A percentile compares a stretch with the other conserved stretches of the same genome.
Evolutionary conservation across 352 stramenopile genomes (phyloP).

Genomic region (Globisporangium polare): DNA sequence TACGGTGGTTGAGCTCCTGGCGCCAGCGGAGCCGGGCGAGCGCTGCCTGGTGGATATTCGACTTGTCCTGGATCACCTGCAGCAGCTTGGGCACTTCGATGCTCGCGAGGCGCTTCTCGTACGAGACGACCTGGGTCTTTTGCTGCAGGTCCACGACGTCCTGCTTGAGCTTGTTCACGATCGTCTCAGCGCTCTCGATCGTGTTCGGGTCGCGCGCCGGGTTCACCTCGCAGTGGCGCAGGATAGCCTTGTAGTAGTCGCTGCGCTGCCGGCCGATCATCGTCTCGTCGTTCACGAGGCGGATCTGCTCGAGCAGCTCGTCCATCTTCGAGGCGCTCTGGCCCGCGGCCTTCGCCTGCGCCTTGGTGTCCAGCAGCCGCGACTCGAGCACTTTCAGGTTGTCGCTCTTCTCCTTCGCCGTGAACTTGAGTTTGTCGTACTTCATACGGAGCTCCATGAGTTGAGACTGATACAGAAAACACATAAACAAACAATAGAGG

Average conservation of each 20-base stretch:
- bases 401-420: conserved; percentile 47
- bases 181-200: conserved; percentile 64
- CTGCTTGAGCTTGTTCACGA: conserved; percentile 55
- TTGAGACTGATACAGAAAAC: conserved; percentile 23
- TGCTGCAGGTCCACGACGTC: conserved; percentile 71
- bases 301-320: conserved; percentile 63
- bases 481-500: background rate
- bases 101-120: conserved; percentile 58
- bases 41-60: conserved; percentile 57
- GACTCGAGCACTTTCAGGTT: conserved; percentile 50
- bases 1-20: conserved; percentile 54
- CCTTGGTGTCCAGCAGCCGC: conserved; percentile 48
- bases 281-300: conserved; percentile 53
- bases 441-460: conserved; percentile 64
- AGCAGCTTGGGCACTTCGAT: conserved; percentile 66
- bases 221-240: conserved; percentile 76
- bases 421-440: conserved; percentile 77
- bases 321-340: conserved; percentile 58
- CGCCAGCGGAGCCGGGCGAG: conserved; percentile 64
- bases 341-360: conserved; percentile 32
- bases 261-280: conserved; percentile 55
- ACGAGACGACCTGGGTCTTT: conserved; percentile 60
- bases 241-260: conserved; percentile 78
- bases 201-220: conserved; percentile 73
- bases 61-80: conserved; percentile 63